These are phyloP conservation scores for Malania oleifera DNA, from an alignment of 164 flowering plant genomes.

Conservation along the genomic window DNA sequence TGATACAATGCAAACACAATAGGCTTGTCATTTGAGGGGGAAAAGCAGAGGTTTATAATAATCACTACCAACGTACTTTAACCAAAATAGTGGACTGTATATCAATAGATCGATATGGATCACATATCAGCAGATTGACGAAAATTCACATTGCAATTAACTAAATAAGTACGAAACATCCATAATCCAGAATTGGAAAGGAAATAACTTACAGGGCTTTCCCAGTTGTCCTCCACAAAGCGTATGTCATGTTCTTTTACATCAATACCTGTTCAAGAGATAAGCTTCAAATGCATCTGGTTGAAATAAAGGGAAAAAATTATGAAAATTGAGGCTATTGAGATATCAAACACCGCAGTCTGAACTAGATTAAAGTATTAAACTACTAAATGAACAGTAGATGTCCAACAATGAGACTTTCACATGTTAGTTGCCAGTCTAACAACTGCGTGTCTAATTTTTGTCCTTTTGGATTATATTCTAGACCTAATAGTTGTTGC, in stretches of 20 bases:
- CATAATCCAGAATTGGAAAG: not conserved
- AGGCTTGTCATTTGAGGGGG: not conserved
- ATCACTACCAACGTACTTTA: not conserved
- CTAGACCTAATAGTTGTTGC: too few species aligned
- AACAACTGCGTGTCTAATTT: too few species aligned
- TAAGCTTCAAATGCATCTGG: not conserved
- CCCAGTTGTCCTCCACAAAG: slow-evolving; percentile 99
- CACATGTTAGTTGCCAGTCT: too few species aligned
- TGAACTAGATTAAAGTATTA: too few species aligned
- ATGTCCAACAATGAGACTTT: too few species aligned
- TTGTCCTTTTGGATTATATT: too few species aligned
- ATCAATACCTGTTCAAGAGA: slow-evolving; percentile 67
- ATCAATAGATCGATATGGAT: too few species aligned
- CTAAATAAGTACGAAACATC: not conserved
- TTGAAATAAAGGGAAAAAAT: not conserved
- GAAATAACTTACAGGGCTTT: slow-evolving; percentile 76
- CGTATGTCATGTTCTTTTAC: slow-evolving; percentile 89
- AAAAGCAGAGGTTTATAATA: not conserved
- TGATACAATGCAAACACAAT: not conserved
- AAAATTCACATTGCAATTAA: too few species aligned
- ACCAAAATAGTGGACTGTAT: not conserved
- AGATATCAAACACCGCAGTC: too few species aligned
- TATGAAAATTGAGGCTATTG: too few species aligned
- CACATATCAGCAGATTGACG: too few species aligned
- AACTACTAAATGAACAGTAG: too few species aligned